A percentile compares a stretch with the other conserved stretches of the same genome.
Evolutionary conservation across 257 asterid genomes (phyloP).

Genomic region (Petunia axillaris): DNA sequence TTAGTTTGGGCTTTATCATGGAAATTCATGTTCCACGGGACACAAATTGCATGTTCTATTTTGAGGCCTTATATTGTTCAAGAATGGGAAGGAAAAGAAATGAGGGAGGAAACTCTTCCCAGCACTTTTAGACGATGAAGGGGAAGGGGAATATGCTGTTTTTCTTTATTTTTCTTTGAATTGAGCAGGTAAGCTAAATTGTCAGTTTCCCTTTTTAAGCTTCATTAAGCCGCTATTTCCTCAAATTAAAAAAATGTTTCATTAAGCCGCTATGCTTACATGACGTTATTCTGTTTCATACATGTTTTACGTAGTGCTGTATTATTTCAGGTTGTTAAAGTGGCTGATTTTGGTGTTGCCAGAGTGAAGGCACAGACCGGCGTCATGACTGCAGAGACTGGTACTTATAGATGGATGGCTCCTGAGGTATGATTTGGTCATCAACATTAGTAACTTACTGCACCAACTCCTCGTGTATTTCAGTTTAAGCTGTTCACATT

Average conservation of each 20-base stretch:
- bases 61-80: background rate
- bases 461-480: background rate
- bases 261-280: constrained; percentile 5
- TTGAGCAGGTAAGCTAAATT: background rate
- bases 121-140: background rate
- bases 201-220: background rate
- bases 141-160: background rate
- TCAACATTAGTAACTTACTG: constrained; percentile 17
- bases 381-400: constrained; percentile 99
- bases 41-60: too few relatives aligned
- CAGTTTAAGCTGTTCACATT: too few relatives aligned
- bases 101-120: background rate
- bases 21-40: constrained; percentile 14
- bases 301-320: background rate
- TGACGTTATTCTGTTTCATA: background rate
- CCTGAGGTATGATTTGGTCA: constrained; percentile 74
- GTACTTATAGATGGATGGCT: constrained; percentile 99
- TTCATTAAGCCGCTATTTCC: constrained; percentile 3
- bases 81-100: constrained; percentile 15
- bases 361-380: constrained; percentile 96
- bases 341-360: constrained; percentile 99
- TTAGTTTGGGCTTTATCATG: constrained; percentile 1
- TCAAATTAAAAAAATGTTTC: background rate
- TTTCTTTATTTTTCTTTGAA: background rate
- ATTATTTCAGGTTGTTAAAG: constrained; percentile 80